Percentiles rank a stretch among this genome's conserved stretches.
Evolutionary conservation across 805 yeast genomes (phyloP).

Genomic region (Wickerhamomyces alni): DNA sequence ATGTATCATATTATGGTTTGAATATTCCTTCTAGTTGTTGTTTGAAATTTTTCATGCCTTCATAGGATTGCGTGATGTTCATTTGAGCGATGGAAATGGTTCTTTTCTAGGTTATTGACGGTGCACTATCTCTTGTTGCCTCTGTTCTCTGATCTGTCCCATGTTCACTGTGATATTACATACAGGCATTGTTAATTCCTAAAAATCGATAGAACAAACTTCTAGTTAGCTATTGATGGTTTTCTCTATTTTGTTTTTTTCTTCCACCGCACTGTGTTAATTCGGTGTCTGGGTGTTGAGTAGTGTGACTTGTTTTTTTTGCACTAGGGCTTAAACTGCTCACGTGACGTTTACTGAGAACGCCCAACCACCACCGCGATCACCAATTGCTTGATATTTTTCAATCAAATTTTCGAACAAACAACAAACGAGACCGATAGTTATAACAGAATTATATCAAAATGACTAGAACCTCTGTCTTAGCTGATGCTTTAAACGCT

Average conservation of each 20-base stretch:
- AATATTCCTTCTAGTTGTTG: too few species aligned
- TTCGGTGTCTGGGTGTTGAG: not conserved
- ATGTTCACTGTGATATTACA: constrained; percentile 18
- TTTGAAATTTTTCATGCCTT: too few species aligned
- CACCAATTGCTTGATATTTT: too few species aligned
- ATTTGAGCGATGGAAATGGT: too few species aligned
- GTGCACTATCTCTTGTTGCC: too few species aligned
- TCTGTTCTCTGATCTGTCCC: not conserved
- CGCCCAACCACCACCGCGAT: too few species aligned
- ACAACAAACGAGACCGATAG: not conserved
- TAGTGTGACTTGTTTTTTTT: not conserved
- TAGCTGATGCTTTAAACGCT: constrained; percentile 97
- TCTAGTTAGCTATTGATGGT: constrained; percentile 8
- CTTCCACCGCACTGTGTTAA: not conserved
- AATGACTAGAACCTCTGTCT: constrained; percentile 97
- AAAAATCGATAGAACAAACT: constrained; percentile 14
- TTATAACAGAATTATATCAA: constrained; percentile 20
- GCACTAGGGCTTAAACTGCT: not conserved
- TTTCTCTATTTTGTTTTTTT: constrained; percentile 25
- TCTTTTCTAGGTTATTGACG: too few species aligned
- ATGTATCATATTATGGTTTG: too few species aligned
- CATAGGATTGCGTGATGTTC: too few species aligned
- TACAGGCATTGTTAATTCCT: constrained; percentile 36
- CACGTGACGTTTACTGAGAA: too few species aligned
- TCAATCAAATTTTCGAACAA: too few species aligned